phyloP scores from a whole-genome alignment of 306 rosid species.

The Corylus americana region DNA sequence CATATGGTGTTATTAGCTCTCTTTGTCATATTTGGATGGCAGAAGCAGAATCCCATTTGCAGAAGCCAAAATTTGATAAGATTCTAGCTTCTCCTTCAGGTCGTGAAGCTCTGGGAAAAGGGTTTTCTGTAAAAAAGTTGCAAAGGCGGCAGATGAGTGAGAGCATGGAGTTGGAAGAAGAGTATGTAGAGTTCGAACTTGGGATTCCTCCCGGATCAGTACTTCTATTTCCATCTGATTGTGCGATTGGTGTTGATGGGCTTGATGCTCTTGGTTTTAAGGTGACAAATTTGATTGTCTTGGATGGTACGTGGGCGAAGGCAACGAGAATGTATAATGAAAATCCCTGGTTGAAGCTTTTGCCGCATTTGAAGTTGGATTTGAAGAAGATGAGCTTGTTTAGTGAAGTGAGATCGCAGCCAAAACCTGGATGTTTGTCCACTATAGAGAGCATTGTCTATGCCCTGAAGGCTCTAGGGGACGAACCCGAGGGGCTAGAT shows the following conservation, averaged over 20 bases:
- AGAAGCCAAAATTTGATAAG: slow-evolving; percentile 32
- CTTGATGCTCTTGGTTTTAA: slow-evolving; percentile 39
- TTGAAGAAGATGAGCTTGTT: slow-evolving; percentile 64
- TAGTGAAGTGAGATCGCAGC: slow-evolving; percentile 78
- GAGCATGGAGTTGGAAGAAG: slow-evolving; percentile 47
- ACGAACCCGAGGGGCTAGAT: slow-evolving; percentile 57
- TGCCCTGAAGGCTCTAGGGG: slow-evolving; percentile 63
- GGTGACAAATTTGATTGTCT: slow-evolving; percentile 70
- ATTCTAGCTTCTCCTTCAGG: slow-evolving; percentile 50
- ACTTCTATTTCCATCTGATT: slow-evolving; percentile 71
- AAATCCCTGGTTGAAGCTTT: slow-evolving; percentile 74
- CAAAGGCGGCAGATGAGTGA: slow-evolving; percentile 36
- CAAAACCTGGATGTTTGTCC: slow-evolving; percentile 72
- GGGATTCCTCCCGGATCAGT: slow-evolving; percentile 66
- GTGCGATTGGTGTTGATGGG: slow-evolving; percentile 44
- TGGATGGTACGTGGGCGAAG: slow-evolving; percentile 95
- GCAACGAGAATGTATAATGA: slow-evolving; percentile 80
- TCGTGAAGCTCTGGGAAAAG: slow-evolving; percentile 57
- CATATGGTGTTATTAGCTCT: slow-evolving; percentile 53
- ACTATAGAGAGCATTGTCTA: slow-evolving; percentile 85
- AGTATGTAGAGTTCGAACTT: slow-evolving; percentile 61
- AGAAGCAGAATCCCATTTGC: slow-evolving; percentile 2
- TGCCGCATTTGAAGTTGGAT: slow-evolving; percentile 83
- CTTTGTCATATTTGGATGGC: slow-evolving; percentile 61
- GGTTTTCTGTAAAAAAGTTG: slow-evolving; percentile 64